Conservation (phyloP, 2,329 filamentous ascomycete genomes). For the Byssochlamys sp. region DNA sequence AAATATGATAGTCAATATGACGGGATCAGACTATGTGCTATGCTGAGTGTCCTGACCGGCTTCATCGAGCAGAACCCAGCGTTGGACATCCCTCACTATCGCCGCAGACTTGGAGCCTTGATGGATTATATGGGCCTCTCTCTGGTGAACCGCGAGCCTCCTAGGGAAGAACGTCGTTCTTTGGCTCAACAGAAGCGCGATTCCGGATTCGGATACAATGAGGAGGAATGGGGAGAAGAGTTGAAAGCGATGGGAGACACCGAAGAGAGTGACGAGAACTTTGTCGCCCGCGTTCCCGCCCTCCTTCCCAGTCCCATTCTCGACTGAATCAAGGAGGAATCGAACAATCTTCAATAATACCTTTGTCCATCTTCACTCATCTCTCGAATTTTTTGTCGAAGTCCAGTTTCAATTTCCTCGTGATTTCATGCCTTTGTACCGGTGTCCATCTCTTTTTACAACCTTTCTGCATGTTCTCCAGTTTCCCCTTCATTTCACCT, state of each 20-base stretch:
- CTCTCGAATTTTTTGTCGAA: not conserved
- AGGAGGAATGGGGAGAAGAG: not conserved
- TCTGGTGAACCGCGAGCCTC: constrained; percentile 1
- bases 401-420: not conserved
- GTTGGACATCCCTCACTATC: constrained; percentile 12
- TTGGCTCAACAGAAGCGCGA: not conserved
- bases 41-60: constrained; percentile 2
- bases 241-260: not conserved
- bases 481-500: not conserved
- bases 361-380: not conserved
- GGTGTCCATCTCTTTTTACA: not conserved
- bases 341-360: not conserved
- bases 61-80: constrained; percentile 9
- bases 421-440: not conserved
- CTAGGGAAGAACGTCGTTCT: constrained; percentile 1
- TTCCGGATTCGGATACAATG: not conserved
- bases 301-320: constrained; percentile 6
- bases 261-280: not conserved
- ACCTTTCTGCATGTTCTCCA: not conserved
- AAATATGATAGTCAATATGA: not conserved
- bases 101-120: constrained; percentile 9
- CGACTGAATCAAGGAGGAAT: constrained; percentile 1
- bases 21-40: not conserved
- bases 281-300: not conserved
- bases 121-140: constrained; percentile 7